These are phyloP conservation scores for Cytospora paraplurivora DNA, from an alignment of 2,329 filamentous ascomycete genomes.

Conservation along the genomic window DNA sequence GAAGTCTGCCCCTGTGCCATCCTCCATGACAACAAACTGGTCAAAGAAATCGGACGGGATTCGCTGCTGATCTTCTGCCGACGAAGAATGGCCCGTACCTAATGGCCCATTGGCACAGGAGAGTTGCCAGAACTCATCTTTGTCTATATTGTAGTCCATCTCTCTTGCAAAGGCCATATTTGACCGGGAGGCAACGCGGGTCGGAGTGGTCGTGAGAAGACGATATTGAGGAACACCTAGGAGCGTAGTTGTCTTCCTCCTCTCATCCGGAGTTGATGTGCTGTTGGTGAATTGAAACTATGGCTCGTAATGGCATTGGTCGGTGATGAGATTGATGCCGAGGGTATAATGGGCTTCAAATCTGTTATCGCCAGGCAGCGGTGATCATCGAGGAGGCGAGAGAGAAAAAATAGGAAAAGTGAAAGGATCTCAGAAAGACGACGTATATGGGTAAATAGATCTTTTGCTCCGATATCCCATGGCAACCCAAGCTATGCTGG, in stretches of 20 bases:
- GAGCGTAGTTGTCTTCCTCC: constrained; percentile 12
- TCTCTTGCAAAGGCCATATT: constrained; percentile 19
- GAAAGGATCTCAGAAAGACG: background rate
- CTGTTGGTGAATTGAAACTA: background rate
- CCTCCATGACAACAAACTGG: constrained; percentile 26
- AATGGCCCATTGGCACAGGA: constrained; percentile 14
- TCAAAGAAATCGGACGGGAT: constrained; percentile 27
- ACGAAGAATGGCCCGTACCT: constrained; percentile 3
- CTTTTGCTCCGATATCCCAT: constrained; percentile 23
- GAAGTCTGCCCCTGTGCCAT: constrained; percentile 6
- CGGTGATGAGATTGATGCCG: background rate
- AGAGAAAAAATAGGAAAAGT: constrained; percentile 5
- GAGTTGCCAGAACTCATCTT: constrained; percentile 28
- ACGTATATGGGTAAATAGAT: constrained; percentile 22
- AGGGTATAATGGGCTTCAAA: background rate
- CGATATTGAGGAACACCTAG: constrained; percentile 7
- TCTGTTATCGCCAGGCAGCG: constrained; percentile 9
- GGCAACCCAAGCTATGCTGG: constrained; percentile 29
- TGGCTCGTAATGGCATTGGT: background rate
- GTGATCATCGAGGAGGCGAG: constrained; percentile 8
- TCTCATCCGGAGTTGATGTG: background rate
- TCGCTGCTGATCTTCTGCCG: constrained; percentile 10
- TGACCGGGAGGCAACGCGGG: constrained; percentile 5
- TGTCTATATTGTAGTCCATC: constrained; percentile 28
- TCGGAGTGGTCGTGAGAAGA: background rate